Evolutionary conservation across 1,284 basidiomycete species (phyloP), one percentile per base, ranked within the genome.

Genomic region (Fomitiporia mediterranea): DNA sequence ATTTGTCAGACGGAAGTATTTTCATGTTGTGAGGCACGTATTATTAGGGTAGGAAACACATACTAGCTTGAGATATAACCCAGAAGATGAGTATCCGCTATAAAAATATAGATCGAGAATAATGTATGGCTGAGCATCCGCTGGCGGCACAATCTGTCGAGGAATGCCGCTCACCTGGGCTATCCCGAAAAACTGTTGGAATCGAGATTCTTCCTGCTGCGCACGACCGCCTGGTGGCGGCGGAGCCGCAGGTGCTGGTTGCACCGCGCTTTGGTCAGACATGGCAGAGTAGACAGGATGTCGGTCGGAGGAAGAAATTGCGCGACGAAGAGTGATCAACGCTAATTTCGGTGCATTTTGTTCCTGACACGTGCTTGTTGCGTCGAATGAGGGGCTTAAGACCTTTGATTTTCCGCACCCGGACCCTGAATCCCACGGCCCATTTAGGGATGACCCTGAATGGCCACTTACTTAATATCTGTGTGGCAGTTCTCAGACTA

Each of bases 41-140:
- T 17, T 27, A 13, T 4, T 13, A 27, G 4, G 27, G 25, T 27
- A 27, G 5, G n/a, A 15, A 23, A 27, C 23, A 39, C 54, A n/a
- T 47, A 59, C 58, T 32, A 21, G 52, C 25, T 48, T 59, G 58
- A 17, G 58, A 55, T 9, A 59, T 56, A 4, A 27, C 48, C 51
- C 52, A 59, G 17, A 59, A 51, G 9, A 59, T 49, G 19, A 59
- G 28, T 17, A 50, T 44, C 17, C 47, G 53, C 58, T 59, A 23
- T 27, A 25, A 42, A 30, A 2, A 21, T 21, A 49, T 23, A 6
- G n/a, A n/a, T n/a, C 15, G 19, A 48, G 17, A 17, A 7, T 30
- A 13, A 38, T 30, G n/a, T 15, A n/a, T 28, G 35, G 11, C n/a
- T 17, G 30, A 34, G 30, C 9, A 35, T 15, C 17, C n/a, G n/a